A percentile compares a stretch with the other conserved stretches of the same genome.
These are phyloP conservation scores for Strobilomyces confusus DNA, from an alignment of 768 basidiomycete species.

Conservation along the genomic window DNA sequence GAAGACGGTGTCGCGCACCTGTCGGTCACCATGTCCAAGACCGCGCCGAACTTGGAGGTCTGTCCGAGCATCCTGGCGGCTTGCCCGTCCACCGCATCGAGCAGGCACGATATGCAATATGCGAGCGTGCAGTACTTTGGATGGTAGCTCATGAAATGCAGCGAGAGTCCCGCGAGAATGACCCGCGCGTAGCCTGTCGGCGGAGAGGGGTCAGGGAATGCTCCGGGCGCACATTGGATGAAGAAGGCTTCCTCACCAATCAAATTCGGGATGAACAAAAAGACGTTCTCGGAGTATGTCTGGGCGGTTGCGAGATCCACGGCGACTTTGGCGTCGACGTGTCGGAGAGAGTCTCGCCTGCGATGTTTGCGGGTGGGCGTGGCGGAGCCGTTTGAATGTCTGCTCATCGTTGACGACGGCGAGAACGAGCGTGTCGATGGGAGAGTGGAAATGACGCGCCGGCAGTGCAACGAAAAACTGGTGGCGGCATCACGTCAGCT, in stretches of 20 bases:
- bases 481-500: conserved; percentile 3
- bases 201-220: not conserved
- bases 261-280: conserved; percentile 94
- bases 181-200: conserved; percentile 81
- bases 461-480: conserved; percentile 10
- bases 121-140: conserved; percentile 88
- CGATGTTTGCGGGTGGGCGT: conserved; percentile 28
- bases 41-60: conserved; percentile 95
- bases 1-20: conserved; percentile 45
- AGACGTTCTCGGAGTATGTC: conserved; percentile 91
- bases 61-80: conserved; percentile 86
- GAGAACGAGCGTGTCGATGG: not conserved
- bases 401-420: conserved; percentile 22
- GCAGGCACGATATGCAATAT: conserved; percentile 85
- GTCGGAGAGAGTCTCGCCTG: conserved; percentile 55
- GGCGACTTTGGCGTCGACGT: conserved; percentile 80
- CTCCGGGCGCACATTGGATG: not conserved
- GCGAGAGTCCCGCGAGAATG: conserved; percentile 81
- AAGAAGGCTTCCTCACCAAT: conserved; percentile 58
- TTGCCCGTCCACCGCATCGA: conserved; percentile 94
- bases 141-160: conserved; percentile 93
- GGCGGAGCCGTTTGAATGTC: conserved; percentile 26
- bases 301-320: conserved; percentile 86
- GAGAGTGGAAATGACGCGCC: conserved; percentile 18
- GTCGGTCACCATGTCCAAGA: conserved; percentile 99